Base-by-base conservation (phyloP, 129 eudicot species). In the Helianthus tuberosus region DNA sequence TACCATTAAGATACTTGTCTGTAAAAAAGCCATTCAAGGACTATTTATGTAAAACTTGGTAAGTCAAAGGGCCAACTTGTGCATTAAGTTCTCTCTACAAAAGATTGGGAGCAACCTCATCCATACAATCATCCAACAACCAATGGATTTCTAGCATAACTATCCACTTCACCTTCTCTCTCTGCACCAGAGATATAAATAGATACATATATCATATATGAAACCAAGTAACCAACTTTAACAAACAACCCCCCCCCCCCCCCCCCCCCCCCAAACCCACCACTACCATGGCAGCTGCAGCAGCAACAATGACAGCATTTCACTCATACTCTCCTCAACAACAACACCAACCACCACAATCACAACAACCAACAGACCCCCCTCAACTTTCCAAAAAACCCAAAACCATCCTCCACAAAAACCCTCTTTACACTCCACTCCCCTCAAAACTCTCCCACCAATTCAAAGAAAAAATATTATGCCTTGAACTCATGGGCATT, bases 401-500 rank as follows among this genome's bases (percentile, higher is more conserved):
- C 61, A 88, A 81, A 66, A 86, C 88, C 59, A 69, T 82, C 76
- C 96, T 90, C 67, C 88, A 84, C 1, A 86, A 85, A 36, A 86
- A 90, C 89, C 96, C 97, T 13, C 96, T 90, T 72, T 90, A 88
- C 77, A 62, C 86, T 41, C 86, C 89, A 75, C 81, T 91, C 64
- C 87, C 84, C 39, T 4, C 81, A 35, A 83, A 84, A 69, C 78
- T 95, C 64, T 91, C 99, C 79, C 84, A 77, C 59, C 85, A 95
- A 77, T 91, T 89, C 97, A 91, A 89, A 64, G 97, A 95, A 51
- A 95, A 91, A 66, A 89, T 95, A 76, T 84, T 95, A 5, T 91
- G 99, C 72, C 87, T 95, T 6, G 99, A 95, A 77, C 87, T 91
- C 51, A 86, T 95, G 83, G 99, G 99, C 15, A 87, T 95, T 65